These are phyloP conservation scores for Solanum habrochaites DNA, from an alignment of 257 asterid species.

Conservation along the genomic window DNA sequence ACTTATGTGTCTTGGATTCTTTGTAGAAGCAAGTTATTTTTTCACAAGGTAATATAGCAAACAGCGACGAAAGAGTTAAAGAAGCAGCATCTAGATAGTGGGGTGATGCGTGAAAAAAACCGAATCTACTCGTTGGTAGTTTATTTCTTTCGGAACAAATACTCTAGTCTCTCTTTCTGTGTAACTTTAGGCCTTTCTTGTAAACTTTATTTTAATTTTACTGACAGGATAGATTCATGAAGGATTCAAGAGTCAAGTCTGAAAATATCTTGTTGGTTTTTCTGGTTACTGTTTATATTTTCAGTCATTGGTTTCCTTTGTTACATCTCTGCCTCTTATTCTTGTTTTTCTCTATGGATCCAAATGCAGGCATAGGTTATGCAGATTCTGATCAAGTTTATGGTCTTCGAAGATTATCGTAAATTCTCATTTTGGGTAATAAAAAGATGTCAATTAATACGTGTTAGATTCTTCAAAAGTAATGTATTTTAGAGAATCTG, in stretches of 20 bases:
- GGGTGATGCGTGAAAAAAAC: too few species aligned
- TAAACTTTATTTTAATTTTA: constrained; percentile 2
- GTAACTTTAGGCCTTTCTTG: neutral
- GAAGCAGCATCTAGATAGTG: too few species aligned
- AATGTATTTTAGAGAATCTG: too few species aligned
- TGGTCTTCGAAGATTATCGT: neutral
- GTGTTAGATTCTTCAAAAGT: neutral
- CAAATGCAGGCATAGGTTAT: constrained; percentile 1
- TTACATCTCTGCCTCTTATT: neutral
- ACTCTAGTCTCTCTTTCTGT: neutral
- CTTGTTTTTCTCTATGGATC: neutral
- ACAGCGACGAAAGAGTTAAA: too few species aligned
- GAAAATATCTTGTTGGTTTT: neutral
- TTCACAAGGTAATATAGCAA: too few species aligned
- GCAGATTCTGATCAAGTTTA: neutral
- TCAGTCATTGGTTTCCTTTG: neutral
- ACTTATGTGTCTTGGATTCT: neutral
- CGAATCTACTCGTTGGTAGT: constrained; percentile 5
- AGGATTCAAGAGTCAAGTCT: constrained; percentile 1
- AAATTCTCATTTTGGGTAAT: neutral
- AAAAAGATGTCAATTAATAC: neutral
- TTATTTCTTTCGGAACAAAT: neutral
- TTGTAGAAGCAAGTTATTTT: too few species aligned
- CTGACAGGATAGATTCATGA: constrained; percentile 3
- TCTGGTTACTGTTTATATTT: neutral